Evolutionary conservation across 345 rosid genomes (phyloP).

Genomic region (Euphorbia pulcherrima): DNA sequence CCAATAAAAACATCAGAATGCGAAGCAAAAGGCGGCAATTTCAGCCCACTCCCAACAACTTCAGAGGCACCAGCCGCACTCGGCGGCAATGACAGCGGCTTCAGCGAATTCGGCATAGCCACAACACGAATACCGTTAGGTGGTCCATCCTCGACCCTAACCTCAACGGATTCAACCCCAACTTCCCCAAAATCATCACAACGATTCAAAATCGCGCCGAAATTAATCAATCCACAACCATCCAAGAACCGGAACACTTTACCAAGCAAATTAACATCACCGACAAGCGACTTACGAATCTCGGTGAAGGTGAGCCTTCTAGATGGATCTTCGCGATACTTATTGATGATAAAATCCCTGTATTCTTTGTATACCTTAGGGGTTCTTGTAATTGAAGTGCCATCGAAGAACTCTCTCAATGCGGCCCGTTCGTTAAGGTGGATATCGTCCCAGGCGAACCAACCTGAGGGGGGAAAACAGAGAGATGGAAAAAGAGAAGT

Average conservation of each 20-base stretch:
- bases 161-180: slow-evolving; percentile 25
- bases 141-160: slow-evolving; percentile 57
- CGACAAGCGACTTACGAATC: slow-evolving; percentile 67
- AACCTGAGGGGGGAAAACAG: slow-evolving; percentile 37
- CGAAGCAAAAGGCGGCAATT: slow-evolving; percentile 64
- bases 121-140: slow-evolving; percentile 75
- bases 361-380: slow-evolving; percentile 92
- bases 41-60: slow-evolving; percentile 32
- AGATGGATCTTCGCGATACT: slow-evolving; percentile 74
- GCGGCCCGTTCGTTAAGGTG: slow-evolving; percentile 77
- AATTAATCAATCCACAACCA: slow-evolving; percentile 76
- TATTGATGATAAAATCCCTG: slow-evolving; percentile 84
- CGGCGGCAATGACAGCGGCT: slow-evolving; percentile 45
- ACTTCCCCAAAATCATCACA: slow-evolving; percentile 29
- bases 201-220: slow-evolving; percentile 23
- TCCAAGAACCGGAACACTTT: slow-evolving; percentile 73
- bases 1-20: slow-evolving; percentile 71
- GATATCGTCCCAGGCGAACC: slow-evolving; percentile 92
- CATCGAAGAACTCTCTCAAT: slow-evolving; percentile 73
- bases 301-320: slow-evolving; percentile 71
- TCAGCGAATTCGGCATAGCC: slow-evolving; percentile 60
- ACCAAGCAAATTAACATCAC: slow-evolving; percentile 71
- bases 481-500: background rate
- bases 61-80: slow-evolving; percentile 14
- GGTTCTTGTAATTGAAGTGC: slow-evolving; percentile 77